Evolutionary conservation across 2,329 filamentous ascomycete genomes (phyloP), one percentile per base, ranked within the genome.

Genomic region (Aspergillus candidus): DNA sequence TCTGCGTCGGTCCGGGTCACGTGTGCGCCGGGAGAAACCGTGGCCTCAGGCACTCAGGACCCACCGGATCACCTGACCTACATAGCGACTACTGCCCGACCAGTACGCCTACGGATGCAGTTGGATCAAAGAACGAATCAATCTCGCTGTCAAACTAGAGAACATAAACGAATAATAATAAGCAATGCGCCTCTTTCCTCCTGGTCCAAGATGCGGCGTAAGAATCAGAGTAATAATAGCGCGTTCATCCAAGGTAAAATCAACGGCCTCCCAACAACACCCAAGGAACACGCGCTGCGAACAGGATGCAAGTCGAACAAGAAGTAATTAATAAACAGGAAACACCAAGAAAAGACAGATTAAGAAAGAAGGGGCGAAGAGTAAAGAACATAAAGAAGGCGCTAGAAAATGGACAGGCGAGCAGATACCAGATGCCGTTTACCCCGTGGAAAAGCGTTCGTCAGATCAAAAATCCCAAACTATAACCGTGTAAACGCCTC

Each of bases 401-500:
- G 17, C 46, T 33, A 29, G 8, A 41, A 31, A 18, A 22, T 14
- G 27, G 40, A 38, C 40, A 47, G 41, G 44, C 41, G 46, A 47
- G 46, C 43, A 47, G 38, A 17, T 54, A 47, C 48, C 46, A 37
- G 34, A 51, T 48, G 44, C 43, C 46, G 40, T 43, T 49, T 40
- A 32, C 44, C 40, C 35, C 46, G 33, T 30, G 35, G 37, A 38
- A 38, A 36, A 39, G 41, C 33, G 49, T 32, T 50, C 42, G 36
- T 46, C 50, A 49, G 47, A 51, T 51, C 46, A 50, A 40, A 53
- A 53, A 52, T 58, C 54, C 52, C 46, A 45, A 43, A 59, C 47
- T 58, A 53, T 54, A 54, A 43, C 53, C 37, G 42, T 50, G 50
- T 52, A 49, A 57, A 51, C 48, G 55, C 54, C 54, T 47, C 46